phyloP scores from a whole-genome alignment of 169 alveolate species.

The Plasmodium billcollinsi region DNA sequence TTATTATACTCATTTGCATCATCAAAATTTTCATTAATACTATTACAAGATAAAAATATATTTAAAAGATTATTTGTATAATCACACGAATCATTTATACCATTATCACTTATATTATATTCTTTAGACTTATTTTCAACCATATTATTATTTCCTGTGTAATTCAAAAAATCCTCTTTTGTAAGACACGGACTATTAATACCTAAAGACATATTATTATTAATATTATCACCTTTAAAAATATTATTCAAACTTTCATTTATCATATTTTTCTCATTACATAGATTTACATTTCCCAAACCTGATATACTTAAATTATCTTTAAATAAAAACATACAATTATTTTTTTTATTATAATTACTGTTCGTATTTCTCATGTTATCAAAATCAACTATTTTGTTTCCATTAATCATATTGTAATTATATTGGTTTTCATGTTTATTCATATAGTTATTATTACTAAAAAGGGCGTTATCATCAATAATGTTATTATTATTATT shows the following conservation, averaged over 20 bases:
- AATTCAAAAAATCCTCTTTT: constrained; percentile 23
- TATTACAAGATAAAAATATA: constrained; percentile 71
- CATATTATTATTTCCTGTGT: not conserved
- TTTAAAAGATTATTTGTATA: constrained; percentile 60
- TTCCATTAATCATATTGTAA: not conserved
- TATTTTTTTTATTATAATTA: constrained; percentile 12
- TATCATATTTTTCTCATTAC: not conserved
- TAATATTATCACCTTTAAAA: not conserved
- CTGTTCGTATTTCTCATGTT: not conserved
- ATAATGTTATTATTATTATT: not conserved
- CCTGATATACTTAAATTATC: constrained; percentile 5
- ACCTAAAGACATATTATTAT: constrained; percentile 10
- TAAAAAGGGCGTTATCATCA: not conserved
- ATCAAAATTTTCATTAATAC: constrained; percentile 66
- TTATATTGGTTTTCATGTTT: not conserved
- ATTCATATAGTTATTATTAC: too few species aligned
- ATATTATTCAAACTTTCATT: not conserved
- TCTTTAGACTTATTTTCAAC: not conserved
- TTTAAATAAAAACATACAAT: not conserved
- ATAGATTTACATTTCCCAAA: not conserved
- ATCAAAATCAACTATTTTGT: constrained; percentile 14
- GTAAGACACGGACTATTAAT: constrained; percentile 8
- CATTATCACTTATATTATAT: constrained; percentile 14
- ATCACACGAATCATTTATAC: constrained; percentile 35
- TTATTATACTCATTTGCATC: constrained; percentile 20